Evolutionary conservation across 805 yeast species (phyloP), one percentile per base, ranked within the genome.

Genomic region (Dipodascopsis tothii): DNA sequence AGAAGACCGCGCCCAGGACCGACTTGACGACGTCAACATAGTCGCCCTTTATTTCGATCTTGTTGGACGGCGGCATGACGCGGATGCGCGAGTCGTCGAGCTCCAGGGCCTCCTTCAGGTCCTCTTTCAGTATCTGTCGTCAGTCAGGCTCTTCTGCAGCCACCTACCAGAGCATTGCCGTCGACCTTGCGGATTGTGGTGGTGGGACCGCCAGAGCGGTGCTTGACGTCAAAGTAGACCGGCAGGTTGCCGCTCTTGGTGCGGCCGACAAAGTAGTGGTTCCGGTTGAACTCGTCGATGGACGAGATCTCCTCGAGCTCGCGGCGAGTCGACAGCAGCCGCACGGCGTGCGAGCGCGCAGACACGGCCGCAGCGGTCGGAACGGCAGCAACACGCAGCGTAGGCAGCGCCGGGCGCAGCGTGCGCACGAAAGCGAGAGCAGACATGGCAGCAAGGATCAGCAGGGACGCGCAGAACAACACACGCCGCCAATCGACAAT

Each of bases 21-120:
- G 9, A 9, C 14, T 25, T 25, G 11, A 25, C 30, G 9, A 9
- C 30, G 9, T 25, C 30, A 25, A 25, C 30, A 64, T 50, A 33
- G 5, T 20, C 20, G 17, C 39, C 39, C 2, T 20, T 28, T 17
- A 40, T 33, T 16, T 17, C 18, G 5, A 37, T 25, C 7, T 23
- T n/a, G 33, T 25, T 27, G 4, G 33, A 19, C 3, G 22, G 19
- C 22, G 33, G 30, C 14, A 25, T 25, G 30, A 17, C 27, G 19
- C 5, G 19, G 39, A 11, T 36, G 17, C 20, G 21, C 17, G 28
- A 40, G 23, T n/a, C 17, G 18, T 19, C 16, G 21, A 40, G 5
- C n/a, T 30, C 28, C 33, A 40, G 27, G 4, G 44, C 44, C 11
- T 35, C n/a, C 25, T 16, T 16, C 21, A 40, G 17, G 30, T 40